These are phyloP conservation scores for Filobasidium wieringae DNA, from an alignment of 768 basidiomycete genomes.

Conservation along the genomic window DNA sequence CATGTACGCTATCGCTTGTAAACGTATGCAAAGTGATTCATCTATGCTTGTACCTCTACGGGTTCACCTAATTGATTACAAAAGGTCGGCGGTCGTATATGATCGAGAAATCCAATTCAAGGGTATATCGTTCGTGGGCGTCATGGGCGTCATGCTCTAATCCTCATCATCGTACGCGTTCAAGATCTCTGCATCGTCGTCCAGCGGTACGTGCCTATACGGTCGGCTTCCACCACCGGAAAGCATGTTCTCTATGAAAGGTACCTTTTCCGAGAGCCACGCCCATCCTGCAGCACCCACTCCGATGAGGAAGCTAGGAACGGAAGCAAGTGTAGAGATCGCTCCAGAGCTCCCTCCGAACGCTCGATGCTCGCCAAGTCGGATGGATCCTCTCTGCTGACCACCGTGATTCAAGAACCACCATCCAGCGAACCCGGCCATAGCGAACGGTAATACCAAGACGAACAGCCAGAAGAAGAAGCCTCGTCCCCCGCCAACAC, in stretches of 20 bases:
- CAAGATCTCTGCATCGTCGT: constrained; percentile 36
- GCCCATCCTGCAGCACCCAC: constrained; percentile 45
- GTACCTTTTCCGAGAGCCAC: constrained; percentile 30
- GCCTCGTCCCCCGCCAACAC: constrained; percentile 43
- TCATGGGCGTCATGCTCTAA: too few species aligned
- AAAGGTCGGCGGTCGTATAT: too few species aligned
- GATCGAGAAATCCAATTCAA: too few species aligned
- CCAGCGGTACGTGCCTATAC: constrained; percentile 35
- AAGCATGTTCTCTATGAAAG: constrained; percentile 33
- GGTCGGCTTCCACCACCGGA: constrained; percentile 11
- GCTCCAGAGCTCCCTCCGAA: constrained; percentile 44
- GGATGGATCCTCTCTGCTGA: constrained; percentile 46
- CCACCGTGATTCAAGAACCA: constrained; percentile 74
- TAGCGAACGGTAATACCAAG: constrained; percentile 59
- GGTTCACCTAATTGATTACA: too few species aligned
- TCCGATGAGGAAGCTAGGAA: constrained; percentile 83
- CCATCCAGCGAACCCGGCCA: constrained; percentile 63
- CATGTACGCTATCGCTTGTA: too few species aligned
- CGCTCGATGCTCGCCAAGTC: constrained; percentile 34
- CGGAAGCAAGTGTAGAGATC: constrained; percentile 64
- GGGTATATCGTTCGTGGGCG: too few species aligned
- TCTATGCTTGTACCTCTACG: too few species aligned
- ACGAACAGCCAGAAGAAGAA: constrained; percentile 75
- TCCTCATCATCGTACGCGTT: constrained; percentile 23
- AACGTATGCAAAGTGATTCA: too few species aligned